Evolutionary conservation across 441 rosid species (phyloP), one percentile per base, ranked within the genome.

Genomic region (Erodium trifolium): DNA sequence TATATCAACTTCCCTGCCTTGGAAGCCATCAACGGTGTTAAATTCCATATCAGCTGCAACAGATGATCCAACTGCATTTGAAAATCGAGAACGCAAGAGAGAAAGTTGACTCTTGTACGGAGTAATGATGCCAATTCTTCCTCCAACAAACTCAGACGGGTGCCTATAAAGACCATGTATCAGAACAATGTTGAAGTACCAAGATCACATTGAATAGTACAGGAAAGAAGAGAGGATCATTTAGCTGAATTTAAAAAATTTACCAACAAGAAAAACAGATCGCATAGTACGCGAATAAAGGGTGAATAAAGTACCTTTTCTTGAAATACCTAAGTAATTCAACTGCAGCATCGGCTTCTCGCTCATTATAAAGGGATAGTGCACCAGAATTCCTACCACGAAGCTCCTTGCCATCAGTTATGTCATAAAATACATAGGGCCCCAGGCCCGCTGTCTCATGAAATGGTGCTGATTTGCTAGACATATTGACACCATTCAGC

Each of bases 11-110:
- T 95, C 99, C 63, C 96, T 80, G 65, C 97, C 98, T 79, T 95
- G 99, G 84, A 95, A 95, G 63, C 99, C 99, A 70, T 92, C 99
- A 57, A 92, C 91, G 11, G 99, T 95, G 75, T 88, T 95, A 69
- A 95, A 83, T 73, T 92, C 99, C 86, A 95, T 92, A 71, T 90
- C 86, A 69, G 92, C 86, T 29, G 77, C 74, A 65, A 79, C 83
- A 76, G 91, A 78, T 70, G 99, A 75, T 73, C 98, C 99, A 82
- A 95, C 89, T 67, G 87, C 87, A 75, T 68, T 75, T 31, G 85
- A 78, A 82, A 92, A 88, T 39, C 88, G 86, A 77, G 91, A 86
- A 67, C 95, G 97, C 84, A 90, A 72, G 63, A 88, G 82, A 3
- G 93, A 83, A 74, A 92, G 95, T 73, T 92, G 99, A 76, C 85